Conservation (phyloP, 768 basidiomycete genomes). For the Boletus reticulatus region DNA sequence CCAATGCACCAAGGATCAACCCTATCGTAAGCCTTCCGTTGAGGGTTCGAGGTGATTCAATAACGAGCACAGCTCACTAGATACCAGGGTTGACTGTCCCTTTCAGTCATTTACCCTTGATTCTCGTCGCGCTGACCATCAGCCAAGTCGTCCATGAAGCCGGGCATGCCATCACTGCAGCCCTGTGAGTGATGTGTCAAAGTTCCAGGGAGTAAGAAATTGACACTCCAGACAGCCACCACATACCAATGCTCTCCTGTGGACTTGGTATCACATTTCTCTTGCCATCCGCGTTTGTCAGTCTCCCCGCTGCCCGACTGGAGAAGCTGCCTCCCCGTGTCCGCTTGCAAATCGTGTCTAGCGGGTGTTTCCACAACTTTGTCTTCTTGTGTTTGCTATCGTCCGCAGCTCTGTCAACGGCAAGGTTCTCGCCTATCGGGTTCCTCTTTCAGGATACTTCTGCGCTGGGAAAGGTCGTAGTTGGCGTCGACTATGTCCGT, state of each 20-base stretch:
- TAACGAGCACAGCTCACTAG: conserved; percentile 34
- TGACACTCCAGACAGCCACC: conserved; percentile 47
- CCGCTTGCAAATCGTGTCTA: conserved; percentile 62
- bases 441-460: conserved; percentile 54
- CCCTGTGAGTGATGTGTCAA: conserved; percentile 49
- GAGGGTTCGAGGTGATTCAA: background rate
- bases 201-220: background rate
- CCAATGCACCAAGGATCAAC: conserved; percentile 15
- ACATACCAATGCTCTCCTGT: conserved; percentile 56
- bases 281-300: conserved; percentile 75
- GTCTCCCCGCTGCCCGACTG: conserved; percentile 47
- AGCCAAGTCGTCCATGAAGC: conserved; percentile 77
- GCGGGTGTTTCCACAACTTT: conserved; percentile 80
- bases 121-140: conserved; percentile 58
- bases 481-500: conserved; percentile 53
- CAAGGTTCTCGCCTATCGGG: conserved; percentile 27
- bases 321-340: conserved; percentile 36
- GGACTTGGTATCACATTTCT: conserved; percentile 61
- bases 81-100: conserved; percentile 85
- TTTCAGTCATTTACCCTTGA: conserved; percentile 62
- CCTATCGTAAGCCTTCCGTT: conserved; percentile 30
- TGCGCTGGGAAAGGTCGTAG: conserved; percentile 50
- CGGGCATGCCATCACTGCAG: conserved; percentile 76
- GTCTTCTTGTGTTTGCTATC: conserved; percentile 51
- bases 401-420: conserved; percentile 32